Conservation (phyloP, 208 protist genomes). For the Porcisia hertigi region DNA sequence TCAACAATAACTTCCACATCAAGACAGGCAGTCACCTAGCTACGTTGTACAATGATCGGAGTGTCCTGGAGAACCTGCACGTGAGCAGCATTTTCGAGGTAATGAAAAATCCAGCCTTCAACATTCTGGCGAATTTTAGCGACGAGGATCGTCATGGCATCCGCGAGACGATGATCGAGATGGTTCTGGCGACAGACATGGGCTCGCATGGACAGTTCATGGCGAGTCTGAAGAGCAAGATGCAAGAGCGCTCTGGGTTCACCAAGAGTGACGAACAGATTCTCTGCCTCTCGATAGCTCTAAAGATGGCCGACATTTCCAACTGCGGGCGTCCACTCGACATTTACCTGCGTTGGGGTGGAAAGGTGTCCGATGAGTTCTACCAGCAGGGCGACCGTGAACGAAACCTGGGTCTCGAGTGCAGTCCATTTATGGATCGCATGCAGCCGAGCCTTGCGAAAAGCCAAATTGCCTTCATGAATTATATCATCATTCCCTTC, state of each 20-base stretch:
- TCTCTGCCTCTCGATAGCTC: constrained; percentile 85
- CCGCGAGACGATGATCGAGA: constrained; percentile 88
- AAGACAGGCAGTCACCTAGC: constrained; percentile 86
- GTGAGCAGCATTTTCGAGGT: constrained; percentile 89
- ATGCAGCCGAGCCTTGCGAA: constrained; percentile 76
- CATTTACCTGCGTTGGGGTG: constrained; percentile 91
- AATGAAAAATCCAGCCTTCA: constrained; percentile 81
- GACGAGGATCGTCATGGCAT: constrained; percentile 83
- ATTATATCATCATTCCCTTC: constrained; percentile 91
- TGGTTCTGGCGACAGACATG: constrained; percentile 96
- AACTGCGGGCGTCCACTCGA: constrained; percentile 90
- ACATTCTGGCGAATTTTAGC: constrained; percentile 84
- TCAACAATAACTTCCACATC: constrained; percentile 94
- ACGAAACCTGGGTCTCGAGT: constrained; percentile 68
- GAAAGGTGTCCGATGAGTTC: constrained; percentile 93
- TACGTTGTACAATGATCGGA: constrained; percentile 94
- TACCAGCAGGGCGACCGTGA: constrained; percentile 94
- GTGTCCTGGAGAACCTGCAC: constrained; percentile 96
- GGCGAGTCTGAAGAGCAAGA: constrained; percentile 57
- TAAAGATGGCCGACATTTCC: constrained; percentile 96
- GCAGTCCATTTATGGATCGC: constrained; percentile 95
- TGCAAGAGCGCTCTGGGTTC: constrained; percentile 68
- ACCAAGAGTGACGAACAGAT: constrained; percentile 80
- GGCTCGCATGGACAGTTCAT: constrained; percentile 88
- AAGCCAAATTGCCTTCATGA: constrained; percentile 93